Percentiles rank a stretch among this genome's conserved stretches.
phyloP scores from a whole-genome alignment of 345 rosid species.

The Rhodamnia rubescens region DNA sequence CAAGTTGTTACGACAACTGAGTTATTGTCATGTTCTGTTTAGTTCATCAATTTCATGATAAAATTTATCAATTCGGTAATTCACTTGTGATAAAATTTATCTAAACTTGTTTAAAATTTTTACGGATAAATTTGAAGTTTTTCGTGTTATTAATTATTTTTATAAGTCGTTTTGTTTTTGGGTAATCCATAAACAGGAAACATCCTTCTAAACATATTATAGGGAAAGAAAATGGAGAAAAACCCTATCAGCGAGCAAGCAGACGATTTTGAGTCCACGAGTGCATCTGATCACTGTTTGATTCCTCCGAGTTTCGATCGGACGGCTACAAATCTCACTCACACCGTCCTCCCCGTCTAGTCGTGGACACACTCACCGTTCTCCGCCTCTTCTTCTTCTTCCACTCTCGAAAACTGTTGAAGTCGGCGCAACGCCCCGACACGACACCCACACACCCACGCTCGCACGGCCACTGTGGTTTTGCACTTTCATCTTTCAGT shows the following conservation, averaged over 20 bases:
- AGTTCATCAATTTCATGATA: too few species aligned
- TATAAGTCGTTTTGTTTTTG: too few species aligned
- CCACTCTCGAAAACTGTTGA: neutral
- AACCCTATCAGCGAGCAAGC: neutral
- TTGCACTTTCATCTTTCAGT: neutral
- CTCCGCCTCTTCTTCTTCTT: neutral
- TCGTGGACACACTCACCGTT: neutral
- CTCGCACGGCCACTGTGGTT: neutral
- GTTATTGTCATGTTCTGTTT: too few species aligned
- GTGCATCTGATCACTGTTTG: neutral
- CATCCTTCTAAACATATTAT: too few species aligned
- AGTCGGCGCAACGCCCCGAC: neutral
- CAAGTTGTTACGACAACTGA: too few species aligned
- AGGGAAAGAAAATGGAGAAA: neutral
- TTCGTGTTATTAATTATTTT: too few species aligned
- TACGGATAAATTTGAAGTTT: too few species aligned
- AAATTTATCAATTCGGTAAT: too few species aligned
- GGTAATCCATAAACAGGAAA: too few species aligned
- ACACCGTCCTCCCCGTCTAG: neutral
- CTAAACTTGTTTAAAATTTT: too few species aligned
- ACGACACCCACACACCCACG: neutral
- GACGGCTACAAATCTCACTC: neutral
- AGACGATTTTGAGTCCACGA: neutral
- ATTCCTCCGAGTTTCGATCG: neutral
- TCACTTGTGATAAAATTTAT: too few species aligned